phyloP scores from a whole-genome alignment of 352 stramenopile species.

The Globisporangium yorkense region DNA sequence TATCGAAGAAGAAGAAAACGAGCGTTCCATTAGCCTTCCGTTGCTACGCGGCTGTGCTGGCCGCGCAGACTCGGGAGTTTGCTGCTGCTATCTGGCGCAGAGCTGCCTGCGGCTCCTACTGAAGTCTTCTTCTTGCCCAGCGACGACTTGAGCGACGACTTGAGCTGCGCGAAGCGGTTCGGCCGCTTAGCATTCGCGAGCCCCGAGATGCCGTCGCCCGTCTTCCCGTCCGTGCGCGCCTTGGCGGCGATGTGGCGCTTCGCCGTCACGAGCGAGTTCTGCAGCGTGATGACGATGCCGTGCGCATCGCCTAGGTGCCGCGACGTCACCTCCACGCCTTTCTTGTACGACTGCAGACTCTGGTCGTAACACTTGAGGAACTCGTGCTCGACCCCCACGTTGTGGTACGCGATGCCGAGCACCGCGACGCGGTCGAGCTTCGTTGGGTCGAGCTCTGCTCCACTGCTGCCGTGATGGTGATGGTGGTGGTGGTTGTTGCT shows the following conservation, averaged over 20 bases:
- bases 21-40: slow-evolving; percentile 1
- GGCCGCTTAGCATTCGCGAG: slow-evolving; percentile 13
- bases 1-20: not conserved
- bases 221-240: slow-evolving; percentile 31
- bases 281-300: slow-evolving; percentile 88
- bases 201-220: slow-evolving; percentile 51
- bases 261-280: slow-evolving; percentile 86
- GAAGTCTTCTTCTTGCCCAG: slow-evolving; percentile 32
- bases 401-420: slow-evolving; percentile 93
- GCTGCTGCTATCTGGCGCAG: slow-evolving; percentile 12
- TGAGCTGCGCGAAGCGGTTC: slow-evolving; percentile 25
- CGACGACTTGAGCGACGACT: slow-evolving; percentile 32
- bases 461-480: not conserved
- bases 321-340: slow-evolving; percentile 86
- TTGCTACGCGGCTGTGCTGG: slow-evolving; percentile 7
- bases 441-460: slow-evolving; percentile 18
- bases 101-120: not conserved
- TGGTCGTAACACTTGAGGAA: slow-evolving; percentile 92
- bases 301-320: slow-evolving; percentile 85
- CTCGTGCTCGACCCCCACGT: slow-evolving; percentile 93
- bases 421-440: slow-evolving; percentile 89
- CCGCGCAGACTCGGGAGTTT: slow-evolving; percentile 7
- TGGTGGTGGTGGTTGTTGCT: slow-evolving; percentile 13
- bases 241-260: slow-evolving; percentile 51
- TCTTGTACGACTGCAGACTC: slow-evolving; percentile 89